A percentile compares a stretch with the other conserved stretches of the same genome.
Evolutionary conservation across 2,329 filamentous ascomycete species (phyloP).

Genomic region (Fusarium guadeloupense): DNA sequence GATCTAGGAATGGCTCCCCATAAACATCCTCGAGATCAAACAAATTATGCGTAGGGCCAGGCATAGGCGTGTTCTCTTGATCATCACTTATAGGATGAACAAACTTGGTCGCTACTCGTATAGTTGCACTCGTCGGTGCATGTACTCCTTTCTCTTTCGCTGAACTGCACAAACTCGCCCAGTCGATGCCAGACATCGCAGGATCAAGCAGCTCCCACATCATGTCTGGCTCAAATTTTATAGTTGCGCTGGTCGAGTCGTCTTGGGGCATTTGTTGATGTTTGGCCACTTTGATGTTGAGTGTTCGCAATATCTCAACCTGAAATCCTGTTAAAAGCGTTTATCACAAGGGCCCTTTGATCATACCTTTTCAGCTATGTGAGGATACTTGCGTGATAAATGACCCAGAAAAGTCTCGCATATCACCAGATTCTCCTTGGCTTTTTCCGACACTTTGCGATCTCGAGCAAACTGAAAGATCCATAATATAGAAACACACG

Average conservation of each 20-base stretch:
- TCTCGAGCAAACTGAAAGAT: constrained; percentile 40
- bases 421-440: constrained; percentile 23
- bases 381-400: constrained; percentile 29
- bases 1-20: constrained; percentile 33
- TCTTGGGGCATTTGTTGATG: not conserved
- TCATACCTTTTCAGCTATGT: constrained; percentile 35
- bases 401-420: constrained; percentile 21
- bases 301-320: constrained; percentile 25
- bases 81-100: constrained; percentile 31
- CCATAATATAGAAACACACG: constrained; percentile 36
- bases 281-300: constrained; percentile 26
- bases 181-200: constrained; percentile 1
- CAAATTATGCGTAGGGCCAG: not conserved
- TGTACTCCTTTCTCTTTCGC: not conserved
- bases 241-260: not conserved
- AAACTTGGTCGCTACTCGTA: constrained; percentile 38
- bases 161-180: not conserved
- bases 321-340: fast-evolving
- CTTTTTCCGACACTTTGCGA: constrained; percentile 27
- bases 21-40: constrained; percentile 31
- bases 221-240: constrained; percentile 36
- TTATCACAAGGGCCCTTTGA: fast-evolving
- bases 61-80: not conserved
- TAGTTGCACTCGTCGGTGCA: constrained; percentile 25
- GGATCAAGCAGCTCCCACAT: constrained; percentile 38